Conservation (phyloP, 805 yeast species). For the Kazachstania taianensis region DNA sequence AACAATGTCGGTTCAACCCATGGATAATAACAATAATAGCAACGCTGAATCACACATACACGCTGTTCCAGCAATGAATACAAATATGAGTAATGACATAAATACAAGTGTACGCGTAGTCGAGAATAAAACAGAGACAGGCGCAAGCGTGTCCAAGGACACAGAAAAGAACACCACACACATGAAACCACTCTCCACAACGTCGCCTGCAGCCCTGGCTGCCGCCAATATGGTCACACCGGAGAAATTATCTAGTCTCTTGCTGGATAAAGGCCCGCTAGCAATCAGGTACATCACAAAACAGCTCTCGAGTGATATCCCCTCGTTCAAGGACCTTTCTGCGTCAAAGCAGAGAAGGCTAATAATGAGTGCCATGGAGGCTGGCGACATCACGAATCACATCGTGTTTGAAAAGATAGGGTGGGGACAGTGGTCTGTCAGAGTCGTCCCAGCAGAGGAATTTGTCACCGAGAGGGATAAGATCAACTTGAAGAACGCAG, state of each 20-base stretch:
- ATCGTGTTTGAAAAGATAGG: slow-evolving; percentile 86
- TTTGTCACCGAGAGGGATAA: slow-evolving; percentile 33
- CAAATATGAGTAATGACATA: no score
- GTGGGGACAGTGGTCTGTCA: slow-evolving; percentile 83
- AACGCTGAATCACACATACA: no score
- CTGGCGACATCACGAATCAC: slow-evolving; percentile 42
- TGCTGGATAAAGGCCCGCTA: slow-evolving; percentile 69
- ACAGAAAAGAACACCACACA: background rate
- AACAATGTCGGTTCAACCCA: no score
- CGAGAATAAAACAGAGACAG: background rate
- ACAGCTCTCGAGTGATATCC: slow-evolving; percentile 63
- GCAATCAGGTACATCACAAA: slow-evolving; percentile 86
- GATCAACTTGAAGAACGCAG: slow-evolving; percentile 31
- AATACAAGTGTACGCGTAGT: background rate
- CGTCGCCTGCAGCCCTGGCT: slow-evolving; percentile 79
- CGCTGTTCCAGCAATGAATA: no score
- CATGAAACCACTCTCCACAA: slow-evolving; percentile 51
- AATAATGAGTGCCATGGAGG: slow-evolving; percentile 81
- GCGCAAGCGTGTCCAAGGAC: background rate
- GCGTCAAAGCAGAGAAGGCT: slow-evolving; percentile 82
- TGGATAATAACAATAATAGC: no score
- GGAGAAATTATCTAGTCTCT: slow-evolving; percentile 56
- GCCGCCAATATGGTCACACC: slow-evolving; percentile 84
- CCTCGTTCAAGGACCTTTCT: slow-evolving; percentile 69
- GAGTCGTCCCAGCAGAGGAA: slow-evolving; percentile 22